Evolutionary conservation across 129 eudicot genomes (phyloP).

Genomic region (Sambucus nigra): DNA sequence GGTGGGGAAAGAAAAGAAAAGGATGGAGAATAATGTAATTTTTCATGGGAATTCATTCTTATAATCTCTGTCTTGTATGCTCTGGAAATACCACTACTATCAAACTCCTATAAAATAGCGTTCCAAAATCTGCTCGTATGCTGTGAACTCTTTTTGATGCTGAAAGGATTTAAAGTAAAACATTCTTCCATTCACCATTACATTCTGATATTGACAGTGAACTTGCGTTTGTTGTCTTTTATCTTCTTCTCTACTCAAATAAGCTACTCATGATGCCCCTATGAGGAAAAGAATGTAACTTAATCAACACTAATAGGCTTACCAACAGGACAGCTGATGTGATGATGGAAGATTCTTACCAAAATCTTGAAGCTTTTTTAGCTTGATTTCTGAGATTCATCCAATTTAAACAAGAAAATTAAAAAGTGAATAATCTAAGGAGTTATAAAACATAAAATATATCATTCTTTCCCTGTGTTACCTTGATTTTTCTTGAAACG

Average conservation of each 20-base stretch:
- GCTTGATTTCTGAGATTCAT: conserved; percentile 39
- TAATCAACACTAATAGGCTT: conserved; percentile 1
- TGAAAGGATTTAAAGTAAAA: no score
- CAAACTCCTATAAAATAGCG: no score
- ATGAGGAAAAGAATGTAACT: conserved; percentile 10
- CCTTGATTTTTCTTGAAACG: conserved; percentile 80
- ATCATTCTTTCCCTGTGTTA: conserved; percentile 10
- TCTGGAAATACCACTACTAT: no score
- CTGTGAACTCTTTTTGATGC: no score
- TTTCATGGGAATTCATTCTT: no score
- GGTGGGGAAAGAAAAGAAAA: no score
- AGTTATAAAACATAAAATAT: background rate
- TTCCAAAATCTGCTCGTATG: no score
- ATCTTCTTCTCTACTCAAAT: conserved; percentile 10
- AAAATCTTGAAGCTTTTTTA: conserved; percentile 56
- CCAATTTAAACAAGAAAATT: background rate
- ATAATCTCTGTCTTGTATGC: no score
- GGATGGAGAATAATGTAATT: no score
- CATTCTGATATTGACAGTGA: background rate
- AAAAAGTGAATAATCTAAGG: background rate
- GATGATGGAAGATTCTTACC: conserved; percentile 39
- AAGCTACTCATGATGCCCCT: conserved; percentile 65
- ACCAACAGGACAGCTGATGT: background rate
- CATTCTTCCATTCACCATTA: background rate
- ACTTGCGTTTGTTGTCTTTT: background rate